Conservation (phyloP, 2,329 filamentous ascomycete genomes). For the Capronia coronata region DNA sequence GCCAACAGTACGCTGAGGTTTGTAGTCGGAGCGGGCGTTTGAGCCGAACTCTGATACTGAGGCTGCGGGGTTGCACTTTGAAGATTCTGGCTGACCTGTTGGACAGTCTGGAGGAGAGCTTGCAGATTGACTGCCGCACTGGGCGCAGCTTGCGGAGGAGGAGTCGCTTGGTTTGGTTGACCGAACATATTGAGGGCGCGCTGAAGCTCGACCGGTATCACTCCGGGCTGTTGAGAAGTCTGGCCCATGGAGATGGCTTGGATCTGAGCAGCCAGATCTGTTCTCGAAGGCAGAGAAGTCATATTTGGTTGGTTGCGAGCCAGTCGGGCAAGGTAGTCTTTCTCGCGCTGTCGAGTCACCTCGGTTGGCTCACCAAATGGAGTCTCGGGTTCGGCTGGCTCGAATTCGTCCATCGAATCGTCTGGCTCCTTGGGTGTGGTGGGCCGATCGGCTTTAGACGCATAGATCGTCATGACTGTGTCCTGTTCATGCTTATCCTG, state of each 20-base stretch:
- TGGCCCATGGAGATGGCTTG: slow-evolving; percentile 29
- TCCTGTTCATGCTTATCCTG: slow-evolving; percentile 44
- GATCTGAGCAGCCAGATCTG: slow-evolving; percentile 30
- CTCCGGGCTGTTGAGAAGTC: slow-evolving; percentile 24
- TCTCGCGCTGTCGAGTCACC: slow-evolving; percentile 37
- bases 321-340: slow-evolving; percentile 32
- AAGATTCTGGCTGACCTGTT: slow-evolving; percentile 31
- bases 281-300: background rate
- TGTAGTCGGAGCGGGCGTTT: slow-evolving; percentile 1
- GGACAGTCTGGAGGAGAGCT: slow-evolving; percentile 20
- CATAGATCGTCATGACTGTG: slow-evolving; percentile 45
- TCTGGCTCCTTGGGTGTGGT: slow-evolving; percentile 44
- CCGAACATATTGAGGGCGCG: slow-evolving; percentile 36
- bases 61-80: slow-evolving; percentile 18
- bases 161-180: slow-evolving; percentile 29
- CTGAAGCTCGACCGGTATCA: slow-evolving; percentile 19
- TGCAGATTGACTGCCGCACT: slow-evolving; percentile 19
- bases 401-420: slow-evolving; percentile 32
- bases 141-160: slow-evolving; percentile 19
- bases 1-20: slow-evolving; percentile 20
- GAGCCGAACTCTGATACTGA: slow-evolving; percentile 27
- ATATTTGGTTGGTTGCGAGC: slow-evolving; percentile 31
- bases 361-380: slow-evolving; percentile 42
- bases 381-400: slow-evolving; percentile 32
- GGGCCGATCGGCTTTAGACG: slow-evolving; percentile 42